Percentiles rank a stretch among this genome's conserved stretches.
Conservation (phyloP, 2,329 filamentous ascomycete genomes). For the Fusarium coffeatum region DNA sequence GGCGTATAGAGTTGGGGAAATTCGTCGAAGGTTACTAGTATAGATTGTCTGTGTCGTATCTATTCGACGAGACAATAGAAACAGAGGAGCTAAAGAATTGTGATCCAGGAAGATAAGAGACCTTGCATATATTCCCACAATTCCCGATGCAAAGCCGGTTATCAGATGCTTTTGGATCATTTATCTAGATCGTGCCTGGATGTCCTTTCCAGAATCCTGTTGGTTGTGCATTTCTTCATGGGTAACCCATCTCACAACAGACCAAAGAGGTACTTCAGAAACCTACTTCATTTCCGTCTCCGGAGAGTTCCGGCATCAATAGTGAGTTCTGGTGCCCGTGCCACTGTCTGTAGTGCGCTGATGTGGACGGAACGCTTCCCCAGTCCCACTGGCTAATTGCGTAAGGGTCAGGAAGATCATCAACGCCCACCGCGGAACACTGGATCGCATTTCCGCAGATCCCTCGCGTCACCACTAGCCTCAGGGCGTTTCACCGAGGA, state of each 20-base stretch:
- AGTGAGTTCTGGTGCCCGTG: background rate
- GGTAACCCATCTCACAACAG: background rate
- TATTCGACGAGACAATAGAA: no score
- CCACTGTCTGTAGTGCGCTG: background rate
- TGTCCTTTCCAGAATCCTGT: background rate
- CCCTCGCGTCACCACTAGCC: background rate
- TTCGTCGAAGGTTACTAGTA: no score
- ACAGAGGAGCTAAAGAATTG: background rate
- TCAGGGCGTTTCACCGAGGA: background rate
- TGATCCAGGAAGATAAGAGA: no score
- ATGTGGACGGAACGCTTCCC: background rate
- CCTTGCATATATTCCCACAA: accelerated
- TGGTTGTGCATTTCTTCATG: background rate
- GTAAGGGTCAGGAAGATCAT: background rate
- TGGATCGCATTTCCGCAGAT: background rate
- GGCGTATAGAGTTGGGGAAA: background rate
- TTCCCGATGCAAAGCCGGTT: background rate
- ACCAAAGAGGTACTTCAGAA: background rate
- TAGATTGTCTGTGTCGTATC: no score
- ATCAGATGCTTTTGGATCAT: no score
- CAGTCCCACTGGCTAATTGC: background rate
- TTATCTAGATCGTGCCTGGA: background rate
- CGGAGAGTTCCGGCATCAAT: background rate
- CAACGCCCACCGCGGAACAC: background rate
- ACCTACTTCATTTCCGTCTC: background rate